phyloP scores from a whole-genome alignment of 2,329 filamentous ascomycete genomes.

The Penicillium glabrum region DNA sequence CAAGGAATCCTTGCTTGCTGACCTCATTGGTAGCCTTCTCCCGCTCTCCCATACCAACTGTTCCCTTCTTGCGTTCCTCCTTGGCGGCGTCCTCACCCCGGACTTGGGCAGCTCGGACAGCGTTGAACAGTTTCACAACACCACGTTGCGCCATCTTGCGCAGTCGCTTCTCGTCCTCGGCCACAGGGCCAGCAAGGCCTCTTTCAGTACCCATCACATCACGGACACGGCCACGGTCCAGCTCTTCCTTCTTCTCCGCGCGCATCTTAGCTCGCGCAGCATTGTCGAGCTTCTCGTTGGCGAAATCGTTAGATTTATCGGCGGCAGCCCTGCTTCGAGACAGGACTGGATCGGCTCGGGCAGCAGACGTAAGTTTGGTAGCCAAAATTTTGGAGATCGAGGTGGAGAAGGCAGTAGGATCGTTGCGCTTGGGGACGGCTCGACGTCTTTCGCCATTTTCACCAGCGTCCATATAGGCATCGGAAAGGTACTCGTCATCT shows the following conservation, averaged over 20 bases:
- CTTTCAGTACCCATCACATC: constrained; percentile 73
- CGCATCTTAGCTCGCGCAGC: constrained; percentile 78
- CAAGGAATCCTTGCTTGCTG: constrained; percentile 94
- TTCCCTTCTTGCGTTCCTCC: constrained; percentile 66
- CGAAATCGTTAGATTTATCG: constrained; percentile 68
- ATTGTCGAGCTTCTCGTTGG: constrained; percentile 75
- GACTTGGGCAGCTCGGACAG: constrained; percentile 87
- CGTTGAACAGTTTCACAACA: constrained; percentile 96
- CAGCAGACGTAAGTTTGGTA: constrained; percentile 79
- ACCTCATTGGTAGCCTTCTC: constrained; percentile 93
- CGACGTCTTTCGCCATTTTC: constrained; percentile 44
- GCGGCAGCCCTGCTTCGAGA: constrained; percentile 75
- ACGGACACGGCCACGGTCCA: constrained; percentile 84
- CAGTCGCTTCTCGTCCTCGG: constrained; percentile 74
- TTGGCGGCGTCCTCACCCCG: constrained; percentile 74
- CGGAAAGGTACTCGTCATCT: constrained; percentile 37
- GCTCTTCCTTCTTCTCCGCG: constrained; percentile 73
- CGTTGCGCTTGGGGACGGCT: constrained; percentile 71
- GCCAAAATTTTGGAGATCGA: constrained; percentile 91
- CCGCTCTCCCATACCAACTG: constrained; percentile 75
- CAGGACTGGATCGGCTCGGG: constrained; percentile 86
- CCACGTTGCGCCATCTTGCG: constrained; percentile 88
- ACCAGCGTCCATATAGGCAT: constrained; percentile 32
- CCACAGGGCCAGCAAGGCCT: constrained; percentile 52
- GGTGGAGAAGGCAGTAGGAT: constrained; percentile 85